A percentile compares a stretch with the other conserved stretches of the same genome.
phyloP scores from a whole-genome alignment of 305 asterid genomes.

The Solanum hybrid region DNA sequence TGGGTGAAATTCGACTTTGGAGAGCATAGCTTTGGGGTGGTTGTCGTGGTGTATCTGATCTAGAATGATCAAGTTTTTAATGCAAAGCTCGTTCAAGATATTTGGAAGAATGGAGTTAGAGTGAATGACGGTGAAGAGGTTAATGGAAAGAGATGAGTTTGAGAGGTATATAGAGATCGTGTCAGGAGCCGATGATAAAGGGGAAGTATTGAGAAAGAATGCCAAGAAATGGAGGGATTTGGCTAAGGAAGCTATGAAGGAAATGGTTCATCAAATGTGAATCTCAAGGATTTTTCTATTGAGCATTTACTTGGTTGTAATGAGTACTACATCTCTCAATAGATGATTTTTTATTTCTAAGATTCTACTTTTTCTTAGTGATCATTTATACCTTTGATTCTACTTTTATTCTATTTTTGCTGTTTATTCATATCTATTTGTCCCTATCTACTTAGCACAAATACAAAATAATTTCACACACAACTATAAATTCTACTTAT shows the following conservation, averaged over 20 bases:
- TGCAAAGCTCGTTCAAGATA: neutral
- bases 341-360: neutral
- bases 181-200: neutral
- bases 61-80: neutral
- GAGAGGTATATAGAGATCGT: neutral
- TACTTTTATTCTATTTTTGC: neutral
- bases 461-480: neutral
- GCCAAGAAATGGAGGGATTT: neutral
- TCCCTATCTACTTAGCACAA: neutral
- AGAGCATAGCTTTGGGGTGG: neutral
- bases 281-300: neutral
- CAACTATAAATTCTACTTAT: neutral
- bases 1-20: neutral
- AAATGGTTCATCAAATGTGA: neutral
- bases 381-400: neutral
- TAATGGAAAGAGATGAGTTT: neutral
- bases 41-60: neutral
- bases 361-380: neutral
- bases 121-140: neutral
- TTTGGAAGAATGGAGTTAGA: neutral
- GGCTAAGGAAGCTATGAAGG: neutral
- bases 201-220: neutral
- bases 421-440: neutral
- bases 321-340: neutral
- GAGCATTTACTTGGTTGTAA: neutral